Percentiles rank a stretch among this genome's conserved stretches.
Conservation (phyloP, 2,329 filamentous ascomycete species). For the Dactylellina leptospora region DNA sequence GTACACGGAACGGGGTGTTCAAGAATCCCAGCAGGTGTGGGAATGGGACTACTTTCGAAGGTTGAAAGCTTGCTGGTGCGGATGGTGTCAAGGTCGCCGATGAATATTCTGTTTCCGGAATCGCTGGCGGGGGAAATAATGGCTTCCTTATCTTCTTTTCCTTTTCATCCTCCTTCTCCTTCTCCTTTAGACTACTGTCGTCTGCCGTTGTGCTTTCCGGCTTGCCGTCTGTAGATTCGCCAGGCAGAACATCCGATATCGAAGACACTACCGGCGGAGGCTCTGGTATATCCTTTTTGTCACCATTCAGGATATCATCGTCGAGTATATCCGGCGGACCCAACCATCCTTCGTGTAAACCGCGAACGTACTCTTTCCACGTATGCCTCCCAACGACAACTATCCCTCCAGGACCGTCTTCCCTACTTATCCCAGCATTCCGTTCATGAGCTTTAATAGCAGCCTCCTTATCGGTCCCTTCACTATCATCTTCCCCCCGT, state of each 20-base stretch:
- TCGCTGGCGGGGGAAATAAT: constrained; percentile 76
- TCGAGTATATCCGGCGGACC: constrained; percentile 76
- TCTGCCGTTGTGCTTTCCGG: constrained; percentile 54
- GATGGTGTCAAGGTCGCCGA: constrained; percentile 71
- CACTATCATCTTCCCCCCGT: constrained; percentile 66
- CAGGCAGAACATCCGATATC: constrained; percentile 46
- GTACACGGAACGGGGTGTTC: constrained; percentile 85
- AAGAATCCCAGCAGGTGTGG: constrained; percentile 92
- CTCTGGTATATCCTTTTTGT: constrained; percentile 57
- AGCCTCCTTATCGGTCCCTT: constrained; percentile 64
- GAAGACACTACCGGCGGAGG: constrained; percentile 56
- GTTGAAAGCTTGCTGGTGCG: constrained; percentile 76
- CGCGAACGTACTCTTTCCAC: constrained; percentile 97
- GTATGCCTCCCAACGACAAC: constrained; percentile 88
- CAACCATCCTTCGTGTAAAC: constrained; percentile 94
- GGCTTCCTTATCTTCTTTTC: constrained; percentile 68
- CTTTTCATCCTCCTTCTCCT: constrained; percentile 52
- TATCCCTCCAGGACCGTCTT: constrained; percentile 79
- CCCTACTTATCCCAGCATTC: constrained; percentile 74
- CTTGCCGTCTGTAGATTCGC: constrained; percentile 55
- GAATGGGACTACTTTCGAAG: constrained; percentile 76
- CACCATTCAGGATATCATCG: constrained; percentile 1
- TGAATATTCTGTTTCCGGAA: constrained; percentile 76
- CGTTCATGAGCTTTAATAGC: constrained; percentile 71
- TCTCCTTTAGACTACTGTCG: constrained; percentile 57